A percentile compares a stretch with the other conserved stretches of the same genome.
phyloP scores from a whole-genome alignment of 2,329 filamentous ascomycete species.

The Sphaerulina musiva region DNA sequence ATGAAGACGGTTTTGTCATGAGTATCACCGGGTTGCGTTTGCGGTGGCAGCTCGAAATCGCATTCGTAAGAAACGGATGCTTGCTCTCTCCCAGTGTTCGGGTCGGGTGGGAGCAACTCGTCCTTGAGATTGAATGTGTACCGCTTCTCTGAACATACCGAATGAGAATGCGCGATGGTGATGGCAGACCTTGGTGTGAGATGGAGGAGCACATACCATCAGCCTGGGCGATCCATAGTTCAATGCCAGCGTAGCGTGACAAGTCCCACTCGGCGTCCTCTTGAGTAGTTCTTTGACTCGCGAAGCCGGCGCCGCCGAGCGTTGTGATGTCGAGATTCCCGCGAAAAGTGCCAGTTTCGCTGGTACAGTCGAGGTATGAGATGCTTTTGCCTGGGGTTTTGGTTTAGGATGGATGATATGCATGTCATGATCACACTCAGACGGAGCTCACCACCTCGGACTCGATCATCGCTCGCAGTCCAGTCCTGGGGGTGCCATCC shows the following conservation, averaged over 20 bases:
- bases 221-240: constrained; percentile 18
- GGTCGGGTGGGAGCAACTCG: constrained; percentile 49
- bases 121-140: constrained; percentile 76
- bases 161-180: background rate
- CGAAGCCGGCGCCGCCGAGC: constrained; percentile 75
- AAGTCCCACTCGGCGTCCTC: constrained; percentile 59
- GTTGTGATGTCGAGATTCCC: constrained; percentile 67
- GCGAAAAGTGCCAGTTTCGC: constrained; percentile 50
- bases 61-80: constrained; percentile 68
- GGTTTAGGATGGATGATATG: background rate
- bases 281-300: constrained; percentile 62
- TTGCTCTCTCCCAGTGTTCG: constrained; percentile 62
- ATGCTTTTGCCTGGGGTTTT: constrained; percentile 2
- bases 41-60: constrained; percentile 49
- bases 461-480: constrained; percentile 66
- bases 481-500: constrained; percentile 56
- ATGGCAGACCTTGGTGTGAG: background rate
- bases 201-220: constrained; percentile 13
- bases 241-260: constrained; percentile 45
- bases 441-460: constrained; percentile 58
- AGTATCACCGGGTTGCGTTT: constrained; percentile 22
- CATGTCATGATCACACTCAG: background rate
- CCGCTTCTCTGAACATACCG: constrained; percentile 44
- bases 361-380: constrained; percentile 42
- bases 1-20: constrained; percentile 45